Percentiles rank a stretch among this genome's conserved stretches.
Evolutionary conservation across 192 early-diverging fungal species (phyloP).

Genomic region (Coemansia sp.): DNA sequence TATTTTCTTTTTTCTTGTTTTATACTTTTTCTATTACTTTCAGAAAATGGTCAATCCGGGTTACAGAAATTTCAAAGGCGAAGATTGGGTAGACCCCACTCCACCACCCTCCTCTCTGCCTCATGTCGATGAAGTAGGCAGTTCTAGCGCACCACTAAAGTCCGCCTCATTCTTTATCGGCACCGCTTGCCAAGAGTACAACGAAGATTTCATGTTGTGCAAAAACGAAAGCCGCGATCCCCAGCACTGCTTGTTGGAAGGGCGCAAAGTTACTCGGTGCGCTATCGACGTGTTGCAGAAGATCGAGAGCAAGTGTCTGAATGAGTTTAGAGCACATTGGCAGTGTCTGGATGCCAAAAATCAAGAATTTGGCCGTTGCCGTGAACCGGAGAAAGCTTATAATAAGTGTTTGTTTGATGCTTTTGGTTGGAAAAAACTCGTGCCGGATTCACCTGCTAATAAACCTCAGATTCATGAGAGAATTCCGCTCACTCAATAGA

Average conservation of each 20-base stretch:
- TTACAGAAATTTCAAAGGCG: constrained; percentile 47
- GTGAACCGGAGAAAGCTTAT: constrained; percentile 73
- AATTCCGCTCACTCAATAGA: constrained; percentile 22
- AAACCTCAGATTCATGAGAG: constrained; percentile 48
- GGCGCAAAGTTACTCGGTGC: constrained; percentile 94
- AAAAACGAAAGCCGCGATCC: constrained; percentile 91
- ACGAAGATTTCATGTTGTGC: constrained; percentile 96
- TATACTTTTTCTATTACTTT: too few relatives aligned
- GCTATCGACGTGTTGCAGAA: constrained; percentile 83
- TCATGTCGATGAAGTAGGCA: constrained; percentile 83
- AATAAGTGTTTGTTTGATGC: constrained; percentile 89
- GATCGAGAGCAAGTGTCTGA: constrained; percentile 85
- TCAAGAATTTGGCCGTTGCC: constrained; percentile 80
- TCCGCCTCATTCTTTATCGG: constrained; percentile 93
- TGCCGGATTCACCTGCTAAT: constrained; percentile 62
- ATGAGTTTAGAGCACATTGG: constrained; percentile 87
- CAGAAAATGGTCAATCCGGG: constrained; percentile 42
- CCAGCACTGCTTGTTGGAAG: constrained; percentile 88
- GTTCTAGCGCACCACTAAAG: constrained; percentile 86
- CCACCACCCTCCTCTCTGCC: constrained; percentile 71
- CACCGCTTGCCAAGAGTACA: constrained; percentile 85
- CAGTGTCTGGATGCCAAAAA: constrained; percentile 90
- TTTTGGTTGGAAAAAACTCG: constrained; percentile 71
- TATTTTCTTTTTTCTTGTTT: too few relatives aligned
- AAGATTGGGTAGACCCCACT: constrained; percentile 80